These are phyloP conservation scores for Suillus ampliporus DNA, from an alignment of 768 basidiomycete genomes.

Conservation along the genomic window DNA sequence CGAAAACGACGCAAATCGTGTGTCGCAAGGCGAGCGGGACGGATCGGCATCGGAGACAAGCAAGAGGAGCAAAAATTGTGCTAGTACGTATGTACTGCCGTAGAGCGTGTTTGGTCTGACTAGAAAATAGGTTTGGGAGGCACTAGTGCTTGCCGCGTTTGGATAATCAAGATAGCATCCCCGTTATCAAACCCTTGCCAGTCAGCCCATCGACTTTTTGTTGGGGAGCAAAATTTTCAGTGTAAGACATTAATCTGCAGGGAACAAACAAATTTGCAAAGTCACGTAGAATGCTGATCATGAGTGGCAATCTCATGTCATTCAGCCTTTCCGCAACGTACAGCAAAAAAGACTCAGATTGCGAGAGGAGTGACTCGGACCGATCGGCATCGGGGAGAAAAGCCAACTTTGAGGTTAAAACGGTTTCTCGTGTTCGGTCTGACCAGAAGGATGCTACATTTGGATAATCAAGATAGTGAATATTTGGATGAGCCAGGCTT, in stretches of 20 bases:
- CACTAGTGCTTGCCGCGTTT: not conserved
- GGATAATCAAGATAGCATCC: not conserved
- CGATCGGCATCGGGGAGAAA: conserved; percentile 26
- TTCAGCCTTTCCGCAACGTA: conserved; percentile 7
- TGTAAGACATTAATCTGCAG: too few relatives aligned
- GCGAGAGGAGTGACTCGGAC: conserved; percentile 16
- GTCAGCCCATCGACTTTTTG: not conserved
- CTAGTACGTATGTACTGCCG: too few relatives aligned
- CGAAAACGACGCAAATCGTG: conserved; percentile 28
- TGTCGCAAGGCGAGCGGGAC: conserved; percentile 12
- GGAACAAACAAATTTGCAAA: too few relatives aligned
- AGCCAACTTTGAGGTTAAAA: not conserved
- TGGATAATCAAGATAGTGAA: not conserved
- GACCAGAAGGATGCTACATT: not conserved
- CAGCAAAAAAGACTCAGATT: conserved; percentile 32
- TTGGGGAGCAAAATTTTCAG: not conserved
- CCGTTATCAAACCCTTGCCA: too few relatives aligned
- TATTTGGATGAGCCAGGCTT: not conserved
- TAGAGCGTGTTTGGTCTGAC: not conserved
- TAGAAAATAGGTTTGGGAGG: too few relatives aligned
- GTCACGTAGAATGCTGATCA: too few relatives aligned
- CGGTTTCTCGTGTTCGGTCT: not conserved
- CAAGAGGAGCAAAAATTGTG: not conserved
- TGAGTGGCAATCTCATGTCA: too few relatives aligned
- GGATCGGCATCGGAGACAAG: conserved; percentile 28